phyloP scores from a whole-genome alignment of 352 stramenopile genomes.

The Pythium volutum region DNA sequence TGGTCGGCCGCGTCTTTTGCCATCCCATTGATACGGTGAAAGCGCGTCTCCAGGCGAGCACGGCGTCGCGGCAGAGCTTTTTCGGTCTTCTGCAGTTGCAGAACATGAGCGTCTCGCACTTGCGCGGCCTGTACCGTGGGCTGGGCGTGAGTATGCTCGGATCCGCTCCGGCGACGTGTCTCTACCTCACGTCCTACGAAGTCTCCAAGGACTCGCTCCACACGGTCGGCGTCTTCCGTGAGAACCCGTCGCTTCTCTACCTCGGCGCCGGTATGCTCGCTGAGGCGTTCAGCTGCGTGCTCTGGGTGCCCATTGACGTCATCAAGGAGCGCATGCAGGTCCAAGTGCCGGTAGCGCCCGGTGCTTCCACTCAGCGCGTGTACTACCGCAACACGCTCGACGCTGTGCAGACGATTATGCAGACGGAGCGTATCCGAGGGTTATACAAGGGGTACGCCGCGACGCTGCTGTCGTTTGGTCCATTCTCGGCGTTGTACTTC shows the following conservation, averaged over 20 bases:
- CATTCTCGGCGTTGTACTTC: constrained; percentile 98
- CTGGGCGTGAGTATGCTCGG: constrained; percentile 94
- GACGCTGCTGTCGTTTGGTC: constrained; percentile 95
- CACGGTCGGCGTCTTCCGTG: constrained; percentile 35
- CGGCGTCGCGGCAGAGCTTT: constrained; percentile 13
- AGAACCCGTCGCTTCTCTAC: constrained; percentile 60
- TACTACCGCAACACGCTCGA: constrained; percentile 93
- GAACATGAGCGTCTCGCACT: constrained; percentile 42
- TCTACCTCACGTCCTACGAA: constrained; percentile 98
- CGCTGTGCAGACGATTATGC: constrained; percentile 88
- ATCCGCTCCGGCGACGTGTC: constrained; percentile 92
- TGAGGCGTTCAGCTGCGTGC: constrained; percentile 88
- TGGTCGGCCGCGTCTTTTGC: constrained; percentile 85
- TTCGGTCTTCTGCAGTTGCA: constrained; percentile 38
- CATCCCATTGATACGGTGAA: constrained; percentile 93
- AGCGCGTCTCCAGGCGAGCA: constrained; percentile 65
- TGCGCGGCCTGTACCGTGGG: constrained; percentile 92
- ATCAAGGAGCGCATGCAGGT: constrained; percentile 99
- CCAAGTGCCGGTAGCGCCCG: constrained; percentile 41
- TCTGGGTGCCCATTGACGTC: constrained; percentile 99
- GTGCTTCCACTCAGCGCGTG: constrained; percentile 21
- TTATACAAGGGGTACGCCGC: constrained; percentile 96
- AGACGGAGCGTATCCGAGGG: constrained; percentile 86
- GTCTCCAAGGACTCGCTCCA: constrained; percentile 66
- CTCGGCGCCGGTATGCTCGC: constrained; percentile 70